Base-by-base conservation (phyloP, 176 grass and related monocot genomes). In the Poa annua region DNA sequence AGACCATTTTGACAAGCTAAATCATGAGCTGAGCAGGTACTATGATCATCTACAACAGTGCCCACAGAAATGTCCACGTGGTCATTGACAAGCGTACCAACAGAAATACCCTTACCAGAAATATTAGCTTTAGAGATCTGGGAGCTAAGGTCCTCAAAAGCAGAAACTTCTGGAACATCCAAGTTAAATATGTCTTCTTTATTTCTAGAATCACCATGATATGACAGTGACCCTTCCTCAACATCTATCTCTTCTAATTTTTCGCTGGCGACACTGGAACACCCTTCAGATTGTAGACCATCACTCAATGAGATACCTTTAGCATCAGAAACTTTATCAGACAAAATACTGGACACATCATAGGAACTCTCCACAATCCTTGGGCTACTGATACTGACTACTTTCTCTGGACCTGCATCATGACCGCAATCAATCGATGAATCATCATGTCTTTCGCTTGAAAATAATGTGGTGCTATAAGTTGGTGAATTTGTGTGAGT, bases 371-470 rank as follows among this genome's bases (percentile, higher is more conserved):
- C 81, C 76, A 76, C 20, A 76, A 26, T 83, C 36, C 71, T 72
- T 66, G 44, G 76, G 78, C 75, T 82, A 39, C 66, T 89, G 74
- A 80, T 39, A 76, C 83, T 80, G 36, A 88, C 51, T 19, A 79
- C 72, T 66, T 82, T 74, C 49, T 82, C 87, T 79, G 78, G 42
- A 70, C 52, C 61, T 76, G 59, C 47, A 83, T 75, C 66, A 57
- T 72, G 61, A 47, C 52, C 13, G 76, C 76, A 53, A 85, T 54
- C 29, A 75, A 38, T 67, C 13, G 24, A 64, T 83, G 62, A 79
- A 85, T 64, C 62, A 39, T 82, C 76, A 76, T 17, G 74, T 16
- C 1, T 83, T 85, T 83, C 78, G 89, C 48, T 75, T 73, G 79
- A 76, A 75, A 83, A 64, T 25, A 38, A 25, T 66, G 25, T 44